Evolutionary conservation across 805 yeast species (phyloP).

Genomic region (Lipomyces sp.): DNA sequence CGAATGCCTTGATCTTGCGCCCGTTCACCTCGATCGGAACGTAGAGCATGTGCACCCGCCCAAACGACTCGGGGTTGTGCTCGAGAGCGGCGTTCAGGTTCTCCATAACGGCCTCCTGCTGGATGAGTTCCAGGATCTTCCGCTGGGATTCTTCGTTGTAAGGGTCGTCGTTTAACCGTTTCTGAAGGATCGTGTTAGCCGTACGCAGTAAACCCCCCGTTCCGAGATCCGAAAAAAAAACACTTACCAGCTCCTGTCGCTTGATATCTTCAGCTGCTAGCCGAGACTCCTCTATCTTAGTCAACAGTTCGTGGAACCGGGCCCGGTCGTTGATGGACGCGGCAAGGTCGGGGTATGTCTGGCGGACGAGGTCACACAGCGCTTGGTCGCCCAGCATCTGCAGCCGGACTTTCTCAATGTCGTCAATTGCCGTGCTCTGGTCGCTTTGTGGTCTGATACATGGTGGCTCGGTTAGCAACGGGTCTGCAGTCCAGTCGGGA

Average conservation of each 20-base stretch:
- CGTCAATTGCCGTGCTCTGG: conserved; percentile 20
- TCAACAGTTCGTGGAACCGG: conserved; percentile 44
- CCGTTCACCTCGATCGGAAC: conserved; percentile 77
- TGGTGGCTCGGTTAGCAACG: too few relatives aligned
- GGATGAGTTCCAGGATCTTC: conserved; percentile 61
- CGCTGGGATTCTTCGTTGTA: conserved; percentile 67
- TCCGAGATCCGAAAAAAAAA: too few relatives aligned
- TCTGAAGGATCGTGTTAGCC: conserved; percentile 8
- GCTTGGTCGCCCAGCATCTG: conserved; percentile 39
- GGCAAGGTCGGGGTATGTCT: conserved; percentile 50
- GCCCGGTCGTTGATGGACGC: conserved; percentile 47
- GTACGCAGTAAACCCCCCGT: too few relatives aligned
- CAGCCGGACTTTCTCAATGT: conserved; percentile 37
- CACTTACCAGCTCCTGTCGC: conserved; percentile 42
- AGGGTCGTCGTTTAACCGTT: conserved; percentile 57
- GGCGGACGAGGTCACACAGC: conserved; percentile 36
- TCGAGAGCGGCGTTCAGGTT: conserved; percentile 78
- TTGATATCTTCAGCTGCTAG: conserved; percentile 37
- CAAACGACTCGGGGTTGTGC: conserved; percentile 83
- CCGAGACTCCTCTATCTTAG: conserved; percentile 34
- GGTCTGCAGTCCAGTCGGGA: too few relatives aligned
- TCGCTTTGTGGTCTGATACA: not conserved
- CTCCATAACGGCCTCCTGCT: conserved; percentile 68
- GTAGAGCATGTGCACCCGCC: conserved; percentile 78
- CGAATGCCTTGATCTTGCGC: conserved; percentile 80